Conservation (phyloP, 129 eudicot species). For the Artemisia annua region DNA sequence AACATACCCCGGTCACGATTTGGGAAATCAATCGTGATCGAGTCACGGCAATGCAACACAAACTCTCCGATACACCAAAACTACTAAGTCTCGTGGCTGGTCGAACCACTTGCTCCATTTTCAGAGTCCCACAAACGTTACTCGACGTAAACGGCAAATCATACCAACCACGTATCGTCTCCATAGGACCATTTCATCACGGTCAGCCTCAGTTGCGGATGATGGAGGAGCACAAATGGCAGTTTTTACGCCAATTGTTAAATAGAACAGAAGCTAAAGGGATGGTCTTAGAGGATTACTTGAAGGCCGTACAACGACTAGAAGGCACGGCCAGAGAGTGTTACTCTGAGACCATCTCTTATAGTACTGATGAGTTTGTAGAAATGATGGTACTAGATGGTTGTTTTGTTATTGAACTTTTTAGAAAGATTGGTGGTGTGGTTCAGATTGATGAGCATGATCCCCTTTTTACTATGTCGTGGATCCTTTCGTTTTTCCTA, state of each 20-base stretch:
- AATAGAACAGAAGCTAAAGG: constrained; percentile 42
- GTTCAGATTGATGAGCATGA: constrained; percentile 48
- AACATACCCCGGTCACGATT: constrained; percentile 30
- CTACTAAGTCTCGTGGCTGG: constrained; percentile 68
- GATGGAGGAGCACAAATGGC: constrained; percentile 94
- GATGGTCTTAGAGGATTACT: constrained; percentile 34
- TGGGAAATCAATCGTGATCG: constrained; percentile 59
- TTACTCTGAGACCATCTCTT: no score
- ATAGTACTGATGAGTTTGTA: constrained; percentile 52
- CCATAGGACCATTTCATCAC: constrained; percentile 85
- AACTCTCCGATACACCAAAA: constrained; percentile 48
- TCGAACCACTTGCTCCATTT: constrained; percentile 61
- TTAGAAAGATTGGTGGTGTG: constrained; percentile 45
- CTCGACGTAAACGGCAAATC: constrained; percentile 51
- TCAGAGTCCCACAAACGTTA: constrained; percentile 65
- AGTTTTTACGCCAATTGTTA: constrained; percentile 50
- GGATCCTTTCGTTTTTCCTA: constrained; percentile 63
- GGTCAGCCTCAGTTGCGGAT: constrained; percentile 47
- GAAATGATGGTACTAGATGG: constrained; percentile 92
- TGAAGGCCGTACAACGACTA: constrained; percentile 49
- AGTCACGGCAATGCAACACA: constrained; percentile 51
- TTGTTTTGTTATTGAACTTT: constrained; percentile 74
- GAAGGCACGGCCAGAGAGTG: constrained; percentile 56
- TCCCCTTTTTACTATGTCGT: constrained; percentile 61
- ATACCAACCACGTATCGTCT: constrained; percentile 70